Evolutionary conservation across 768 basidiomycete species (phyloP), one percentile per base, ranked within the genome.

Genomic region (Peribolospora kevripleyi): DNA sequence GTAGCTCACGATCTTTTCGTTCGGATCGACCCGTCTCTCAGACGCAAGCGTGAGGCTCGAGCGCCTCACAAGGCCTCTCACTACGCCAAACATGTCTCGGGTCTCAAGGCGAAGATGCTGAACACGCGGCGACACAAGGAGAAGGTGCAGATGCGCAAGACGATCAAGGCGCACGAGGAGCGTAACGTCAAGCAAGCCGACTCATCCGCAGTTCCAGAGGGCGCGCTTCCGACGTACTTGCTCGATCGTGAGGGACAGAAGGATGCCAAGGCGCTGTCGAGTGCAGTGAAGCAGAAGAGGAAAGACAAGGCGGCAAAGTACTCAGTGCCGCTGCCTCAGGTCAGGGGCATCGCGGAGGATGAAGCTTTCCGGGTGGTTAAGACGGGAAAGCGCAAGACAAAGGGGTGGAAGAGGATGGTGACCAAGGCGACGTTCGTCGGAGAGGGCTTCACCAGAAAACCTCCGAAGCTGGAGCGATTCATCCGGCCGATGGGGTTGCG

Each of bases 321-420:
- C 70, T 79, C 88, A 13, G 93, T 98, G 2, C 93, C 93, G 4
- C 66, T 98, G 58, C 93, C 93, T 51, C 91, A 87, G 70, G 93
- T 98, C 53, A 73, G 91, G 57, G 93, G 93, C 14, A 95, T 98
- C 62, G 90, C 91, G 11, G 93, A 98, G 68, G 93, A 97, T 63
- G 93, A 98, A 74, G 93, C 88, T 83, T 98, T 98, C 75, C 95
- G 90, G 73, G 93, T 98, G 40, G 73, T 98, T 74, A 85, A 87
- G 73, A 88, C 91, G 1, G 93, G 93, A 54, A 95, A 95, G 73
- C 82, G 76, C 65, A 93, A 87, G 71, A 79, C 76, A 64, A 98
- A 97, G 70, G 76, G 83, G 13, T 98, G 93, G 93, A 98, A 98
- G 72, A 55, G 64, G 61, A 95, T 97, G 88, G 84, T 98, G 58